These are phyloP conservation scores for Monilinia fructigena DNA, from an alignment of 2,329 filamentous ascomycete genomes.

Conservation along the genomic window DNA sequence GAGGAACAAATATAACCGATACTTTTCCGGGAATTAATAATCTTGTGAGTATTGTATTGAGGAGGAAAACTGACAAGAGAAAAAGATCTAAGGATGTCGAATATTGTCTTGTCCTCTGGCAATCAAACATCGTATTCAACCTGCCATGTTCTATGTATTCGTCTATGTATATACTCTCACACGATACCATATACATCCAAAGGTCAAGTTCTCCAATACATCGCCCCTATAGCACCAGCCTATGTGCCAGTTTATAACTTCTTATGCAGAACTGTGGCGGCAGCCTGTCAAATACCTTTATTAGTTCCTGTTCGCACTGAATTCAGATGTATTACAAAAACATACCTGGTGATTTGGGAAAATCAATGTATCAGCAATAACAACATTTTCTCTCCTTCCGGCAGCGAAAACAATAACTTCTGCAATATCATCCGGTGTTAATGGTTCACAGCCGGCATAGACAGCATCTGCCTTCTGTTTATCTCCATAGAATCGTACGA, in stretches of 20 bases:
- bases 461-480: conserved; percentile 87
- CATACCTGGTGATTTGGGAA: conserved; percentile 87
- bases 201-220: conserved; percentile 34
- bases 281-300: conserved; percentile 33
- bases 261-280: conserved; percentile 48
- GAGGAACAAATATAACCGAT: not conserved
- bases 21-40: not conserved
- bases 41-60: not conserved
- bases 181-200: not conserved
- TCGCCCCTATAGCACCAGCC: conserved; percentile 39
- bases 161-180: conserved; percentile 7
- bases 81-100: not conserved
- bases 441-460: conserved; percentile 76
- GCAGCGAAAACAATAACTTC: conserved; percentile 86
- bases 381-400: conserved; percentile 82
- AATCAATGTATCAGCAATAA: conserved; percentile 81
- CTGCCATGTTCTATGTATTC: not conserved
- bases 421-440: conserved; percentile 88
- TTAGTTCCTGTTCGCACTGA: conserved; percentile 29
- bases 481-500: conserved; percentile 86
- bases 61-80: not conserved
- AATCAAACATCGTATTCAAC: not conserved
- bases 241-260: conserved; percentile 39
- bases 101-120: not conserved
- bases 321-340: conserved; percentile 31